A percentile compares a stretch with the other conserved stretches of the same genome.
Conservation (phyloP, 805 yeast genomes). For the Yarrowia keelungensis region DNA sequence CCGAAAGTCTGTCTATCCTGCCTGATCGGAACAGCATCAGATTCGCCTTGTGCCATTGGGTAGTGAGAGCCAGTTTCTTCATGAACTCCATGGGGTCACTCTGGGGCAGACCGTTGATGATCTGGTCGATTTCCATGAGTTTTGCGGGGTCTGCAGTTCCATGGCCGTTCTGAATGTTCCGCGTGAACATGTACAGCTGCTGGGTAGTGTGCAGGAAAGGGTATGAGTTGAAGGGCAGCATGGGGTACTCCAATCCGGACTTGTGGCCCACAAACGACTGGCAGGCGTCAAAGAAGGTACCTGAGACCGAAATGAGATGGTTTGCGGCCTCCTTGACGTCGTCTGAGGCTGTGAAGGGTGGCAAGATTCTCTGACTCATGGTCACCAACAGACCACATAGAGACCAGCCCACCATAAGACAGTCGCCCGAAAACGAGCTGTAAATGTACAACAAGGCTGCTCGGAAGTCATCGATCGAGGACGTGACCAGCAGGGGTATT, state of each 20-base stretch:
- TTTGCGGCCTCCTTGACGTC: constrained; percentile 16
- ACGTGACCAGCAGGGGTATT: constrained; percentile 20
- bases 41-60: constrained; percentile 25
- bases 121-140: constrained; percentile 2
- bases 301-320: constrained; percentile 18
- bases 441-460: constrained; percentile 23
- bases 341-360: constrained; percentile 10
- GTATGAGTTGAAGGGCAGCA: constrained; percentile 10
- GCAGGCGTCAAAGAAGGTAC: constrained; percentile 26
- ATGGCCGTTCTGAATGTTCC: background rate
- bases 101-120: constrained; percentile 5
- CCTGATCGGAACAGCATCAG: constrained; percentile 9
- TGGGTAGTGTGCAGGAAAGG: constrained; percentile 20
- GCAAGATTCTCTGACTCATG: constrained; percentile 18
- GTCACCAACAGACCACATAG: constrained; percentile 33
- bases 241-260: constrained; percentile 14
- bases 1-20: constrained; percentile 3
- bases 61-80: constrained; percentile 17
- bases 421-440: constrained; percentile 24
- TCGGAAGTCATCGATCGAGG: constrained; percentile 18
- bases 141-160: background rate
- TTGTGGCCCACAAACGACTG: constrained; percentile 32
- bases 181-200: background rate
- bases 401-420: constrained; percentile 36
- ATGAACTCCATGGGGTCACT: background rate